A percentile compares a stretch with the other conserved stretches of the same genome.
Evolutionary conservation across 768 basidiomycete genomes (phyloP).

Genomic region (Dioszegia aurantiaca): DNA sequence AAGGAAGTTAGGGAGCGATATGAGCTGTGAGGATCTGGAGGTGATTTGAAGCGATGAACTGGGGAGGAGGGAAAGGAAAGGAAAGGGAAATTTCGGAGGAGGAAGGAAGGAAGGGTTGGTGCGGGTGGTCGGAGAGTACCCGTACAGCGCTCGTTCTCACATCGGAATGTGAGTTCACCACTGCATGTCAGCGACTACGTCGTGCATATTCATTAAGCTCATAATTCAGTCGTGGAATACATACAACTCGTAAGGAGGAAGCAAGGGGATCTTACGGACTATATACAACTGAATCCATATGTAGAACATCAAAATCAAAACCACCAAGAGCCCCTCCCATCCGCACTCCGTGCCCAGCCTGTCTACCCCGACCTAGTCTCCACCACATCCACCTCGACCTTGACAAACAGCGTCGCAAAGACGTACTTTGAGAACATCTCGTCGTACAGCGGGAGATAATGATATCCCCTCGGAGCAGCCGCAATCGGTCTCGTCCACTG

Average conservation of each 20-base stretch:
- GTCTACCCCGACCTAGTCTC: not conserved
- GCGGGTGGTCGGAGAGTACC: too few relatives aligned
- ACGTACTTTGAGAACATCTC: conserved; percentile 79
- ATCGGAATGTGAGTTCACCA: too few relatives aligned
- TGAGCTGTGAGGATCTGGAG: not conserved
- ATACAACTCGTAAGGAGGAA: not conserved
- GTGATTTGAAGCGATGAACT: not conserved
- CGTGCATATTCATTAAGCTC: not conserved
- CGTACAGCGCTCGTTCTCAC: too few relatives aligned
- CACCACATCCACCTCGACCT: conserved; percentile 56
- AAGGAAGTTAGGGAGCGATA: not conserved
- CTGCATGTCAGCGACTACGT: too few relatives aligned
- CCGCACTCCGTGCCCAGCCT: not conserved
- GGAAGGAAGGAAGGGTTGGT: too few relatives aligned
- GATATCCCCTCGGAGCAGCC: conserved; percentile 60
- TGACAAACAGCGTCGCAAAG: conserved; percentile 89
- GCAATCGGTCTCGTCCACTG: conserved; percentile 65
- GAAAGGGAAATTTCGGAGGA: not conserved
- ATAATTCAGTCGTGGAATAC: not conserved
- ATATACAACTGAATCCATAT: not conserved
- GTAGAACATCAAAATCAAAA: not conserved
- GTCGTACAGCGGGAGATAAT: conserved; percentile 87
- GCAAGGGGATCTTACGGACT: too few relatives aligned
- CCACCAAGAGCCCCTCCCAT: not conserved
- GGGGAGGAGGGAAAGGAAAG: not conserved